A percentile compares a stretch with the other conserved stretches of the same genome.
Evolutionary conservation across 2,329 filamentous ascomycete genomes (phyloP).

Genomic region (Arthrobotrys sphaeroides): DNA sequence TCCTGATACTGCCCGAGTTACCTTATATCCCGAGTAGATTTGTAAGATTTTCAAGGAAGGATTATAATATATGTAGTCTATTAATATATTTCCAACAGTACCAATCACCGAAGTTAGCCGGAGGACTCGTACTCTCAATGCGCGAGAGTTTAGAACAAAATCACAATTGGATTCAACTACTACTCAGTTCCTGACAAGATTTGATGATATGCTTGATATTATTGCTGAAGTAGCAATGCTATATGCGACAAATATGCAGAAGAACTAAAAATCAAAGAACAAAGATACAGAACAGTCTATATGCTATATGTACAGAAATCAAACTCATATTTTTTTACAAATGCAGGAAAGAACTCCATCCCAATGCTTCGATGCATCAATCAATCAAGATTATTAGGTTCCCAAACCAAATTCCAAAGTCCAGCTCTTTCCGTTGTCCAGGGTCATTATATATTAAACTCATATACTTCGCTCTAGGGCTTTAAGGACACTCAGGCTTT

Average conservation of each 20-base stretch:
- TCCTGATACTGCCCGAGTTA: no score
- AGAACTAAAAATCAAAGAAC: neutral
- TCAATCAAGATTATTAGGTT: neutral
- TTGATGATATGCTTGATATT: no score
- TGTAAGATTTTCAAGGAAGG: no score
- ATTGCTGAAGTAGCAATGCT: neutral
- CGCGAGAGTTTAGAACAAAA: no score
- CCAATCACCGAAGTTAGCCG: no score
- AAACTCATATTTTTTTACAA: neutral
- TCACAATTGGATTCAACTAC: no score
- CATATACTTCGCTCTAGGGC: neutral
- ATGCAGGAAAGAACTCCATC: neutral
- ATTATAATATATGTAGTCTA: no score
- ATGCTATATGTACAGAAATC: neutral
- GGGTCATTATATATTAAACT: neutral
- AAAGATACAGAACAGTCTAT: constrained; percentile 1
- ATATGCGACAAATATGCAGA: neutral
- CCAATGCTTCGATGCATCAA: constrained; percentile 1
- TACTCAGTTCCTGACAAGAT: no score
- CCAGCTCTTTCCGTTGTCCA: neutral
- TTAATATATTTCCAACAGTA: no score
- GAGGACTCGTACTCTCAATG: no score
- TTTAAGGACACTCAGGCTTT: no score
- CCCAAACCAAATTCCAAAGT: neutral
- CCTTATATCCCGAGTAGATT: no score